These are phyloP conservation scores for Phanerochaete carnosa DNA, from an alignment of 768 basidiomycete species.

Conservation along the genomic window DNA sequence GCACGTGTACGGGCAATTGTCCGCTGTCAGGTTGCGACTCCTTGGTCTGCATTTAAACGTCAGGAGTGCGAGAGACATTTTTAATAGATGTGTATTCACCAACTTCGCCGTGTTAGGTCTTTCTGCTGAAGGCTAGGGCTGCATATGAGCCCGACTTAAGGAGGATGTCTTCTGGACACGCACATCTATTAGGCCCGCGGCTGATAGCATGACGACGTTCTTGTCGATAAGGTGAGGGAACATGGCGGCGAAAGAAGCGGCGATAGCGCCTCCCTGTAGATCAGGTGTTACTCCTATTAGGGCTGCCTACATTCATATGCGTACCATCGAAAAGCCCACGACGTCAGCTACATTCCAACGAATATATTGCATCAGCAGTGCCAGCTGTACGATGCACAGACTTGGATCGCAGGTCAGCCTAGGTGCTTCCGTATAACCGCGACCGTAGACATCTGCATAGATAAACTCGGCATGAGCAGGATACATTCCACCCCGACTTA, in stretches of 20 bases:
- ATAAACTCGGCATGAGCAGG: conserved; percentile 60
- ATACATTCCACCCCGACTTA: not conserved
- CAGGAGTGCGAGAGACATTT: not conserved
- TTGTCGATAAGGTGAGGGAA: conserved; percentile 69
- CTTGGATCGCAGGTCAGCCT: conserved; percentile 49
- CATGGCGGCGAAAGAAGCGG: conserved; percentile 62
- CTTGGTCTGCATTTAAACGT: not conserved
- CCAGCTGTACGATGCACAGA: conserved; percentile 70
- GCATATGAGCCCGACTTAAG: conserved; percentile 27
- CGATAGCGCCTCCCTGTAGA: conserved; percentile 66
- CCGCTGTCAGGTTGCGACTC: conserved; percentile 11
- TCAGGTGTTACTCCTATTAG: too few species aligned
- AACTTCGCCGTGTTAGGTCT: too few species aligned
- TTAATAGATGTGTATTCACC: not conserved
- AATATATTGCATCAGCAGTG: conserved; percentile 76
- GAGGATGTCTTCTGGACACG: conserved; percentile 44
- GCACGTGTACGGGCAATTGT: not conserved
- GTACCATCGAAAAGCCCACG: conserved; percentile 77
- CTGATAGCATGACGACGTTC: conserved; percentile 61
- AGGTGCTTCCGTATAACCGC: conserved; percentile 82
- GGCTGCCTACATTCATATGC: not conserved
- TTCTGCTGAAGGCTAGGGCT: not conserved
- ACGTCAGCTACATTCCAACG: conserved; percentile 65
- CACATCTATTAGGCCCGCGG: conserved; percentile 53
- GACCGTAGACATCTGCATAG: conserved; percentile 68